Evolutionary conservation across 768 basidiomycete species (phyloP).

Genomic region (Suillus cothurnatus): DNA sequence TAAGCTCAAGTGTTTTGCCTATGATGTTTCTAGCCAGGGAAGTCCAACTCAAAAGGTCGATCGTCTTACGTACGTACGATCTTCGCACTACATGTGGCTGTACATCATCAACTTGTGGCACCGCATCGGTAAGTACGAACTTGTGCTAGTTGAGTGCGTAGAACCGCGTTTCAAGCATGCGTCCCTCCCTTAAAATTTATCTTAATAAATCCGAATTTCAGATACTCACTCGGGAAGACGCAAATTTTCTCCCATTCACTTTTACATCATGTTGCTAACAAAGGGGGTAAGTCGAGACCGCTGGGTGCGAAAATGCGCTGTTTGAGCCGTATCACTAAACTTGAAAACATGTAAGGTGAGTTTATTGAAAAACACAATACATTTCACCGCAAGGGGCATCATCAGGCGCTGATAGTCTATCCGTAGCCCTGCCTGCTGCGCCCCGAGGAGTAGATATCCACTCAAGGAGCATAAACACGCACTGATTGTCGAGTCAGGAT

Average conservation of each 20-base stretch:
- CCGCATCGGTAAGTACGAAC: background rate
- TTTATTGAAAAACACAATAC: background rate
- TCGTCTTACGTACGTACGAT: constrained; percentile 3
- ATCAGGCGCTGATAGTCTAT: background rate
- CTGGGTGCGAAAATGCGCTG: background rate
- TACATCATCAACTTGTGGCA: background rate
- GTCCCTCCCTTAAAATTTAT: background rate
- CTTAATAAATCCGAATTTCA: constrained; percentile 2
- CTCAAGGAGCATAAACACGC: background rate
- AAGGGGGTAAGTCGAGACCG: background rate
- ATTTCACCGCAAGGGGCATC: constrained; percentile 3
- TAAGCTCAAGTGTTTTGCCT: background rate
- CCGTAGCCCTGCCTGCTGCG: background rate
- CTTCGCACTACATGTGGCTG: constrained; percentile 1
- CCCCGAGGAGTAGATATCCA: background rate
- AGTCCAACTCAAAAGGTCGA: constrained; percentile 2
- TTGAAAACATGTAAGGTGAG: background rate
- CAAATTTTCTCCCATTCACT: constrained; percentile 2
- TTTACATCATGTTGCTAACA: constrained; percentile 3
- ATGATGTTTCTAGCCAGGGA: background rate
- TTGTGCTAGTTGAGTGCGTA: background rate
- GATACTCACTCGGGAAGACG: background rate
- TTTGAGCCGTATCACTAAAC: background rate
- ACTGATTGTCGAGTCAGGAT: background rate
- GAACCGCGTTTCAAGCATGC: constrained; percentile 1